Percentiles rank a stretch among this genome's conserved stretches.
Conservation (phyloP, 768 basidiomycete genomes). For the Russula vinacea region DNA sequence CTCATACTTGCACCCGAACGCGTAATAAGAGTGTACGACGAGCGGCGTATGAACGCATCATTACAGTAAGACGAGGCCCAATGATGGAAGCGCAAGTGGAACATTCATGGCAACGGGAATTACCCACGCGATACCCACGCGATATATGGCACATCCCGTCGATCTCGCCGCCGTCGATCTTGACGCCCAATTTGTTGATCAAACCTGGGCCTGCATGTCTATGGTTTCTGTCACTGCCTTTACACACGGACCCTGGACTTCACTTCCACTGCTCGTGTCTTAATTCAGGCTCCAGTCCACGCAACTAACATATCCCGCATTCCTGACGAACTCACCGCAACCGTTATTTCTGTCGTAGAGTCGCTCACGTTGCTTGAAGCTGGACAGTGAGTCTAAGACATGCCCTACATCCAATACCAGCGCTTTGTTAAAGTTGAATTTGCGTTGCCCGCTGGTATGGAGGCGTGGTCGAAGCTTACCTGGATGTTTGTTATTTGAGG, state of each 20-base stretch:
- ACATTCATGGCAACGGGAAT: too few species aligned
- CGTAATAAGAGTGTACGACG: too few species aligned
- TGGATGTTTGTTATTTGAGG: constrained; percentile 62
- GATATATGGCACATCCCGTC: neutral
- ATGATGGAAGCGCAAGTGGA: too few species aligned
- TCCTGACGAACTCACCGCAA: constrained; percentile 38
- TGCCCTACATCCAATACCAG: neutral
- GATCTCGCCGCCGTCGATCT: too few species aligned
- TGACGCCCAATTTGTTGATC: too few species aligned
- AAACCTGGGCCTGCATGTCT: neutral
- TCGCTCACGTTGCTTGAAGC: constrained; percentile 37
- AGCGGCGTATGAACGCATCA: too few species aligned
- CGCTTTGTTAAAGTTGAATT: neutral
- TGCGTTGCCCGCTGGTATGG: constrained; percentile 47
- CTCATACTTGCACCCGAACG: too few species aligned
- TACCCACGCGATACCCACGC: too few species aligned
- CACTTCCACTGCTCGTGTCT: neutral
- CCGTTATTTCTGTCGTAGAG: constrained; percentile 38
- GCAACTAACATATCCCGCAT: constrained; percentile 10
- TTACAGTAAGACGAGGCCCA: too few species aligned
- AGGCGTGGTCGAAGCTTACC: constrained; percentile 58
- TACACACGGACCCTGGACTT: neutral
- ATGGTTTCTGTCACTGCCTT: neutral
- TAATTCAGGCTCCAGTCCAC: neutral
- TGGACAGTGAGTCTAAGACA: constrained; percentile 35